Base-by-base conservation (phyloP, 2,329 filamentous ascomycete species). In the Aspergillus aculeatinus region DNA sequence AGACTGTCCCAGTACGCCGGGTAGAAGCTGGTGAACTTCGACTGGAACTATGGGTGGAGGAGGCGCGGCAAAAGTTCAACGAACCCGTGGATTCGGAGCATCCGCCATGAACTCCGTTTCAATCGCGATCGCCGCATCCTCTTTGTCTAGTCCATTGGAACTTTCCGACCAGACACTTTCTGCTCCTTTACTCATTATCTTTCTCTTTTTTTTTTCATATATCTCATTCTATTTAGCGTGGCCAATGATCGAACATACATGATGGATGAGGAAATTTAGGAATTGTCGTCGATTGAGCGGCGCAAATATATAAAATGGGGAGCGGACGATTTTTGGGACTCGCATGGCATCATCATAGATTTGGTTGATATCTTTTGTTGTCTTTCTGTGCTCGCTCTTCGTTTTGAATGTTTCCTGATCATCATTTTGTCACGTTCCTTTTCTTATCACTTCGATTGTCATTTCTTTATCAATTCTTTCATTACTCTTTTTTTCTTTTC, bases 1-100 rank as follows among this genome's bases (percentile, higher is more conserved):
- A 79, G 68, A 86, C 84, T 12, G 83, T 82, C 51, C 85, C 88
- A 1, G 79, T 91, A 49, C 80, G 88, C 63, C 80, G 82, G 33
- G 82, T 90, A 19, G 83, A 87, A 65, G 83, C 85, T 2, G 88
- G 87, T 4, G 85, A 88, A 60, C 84, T 90, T 71, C 77, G 83
- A 25, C 82, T 90, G 68, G 88, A 90, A 71, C 80, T 87, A 59
- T 90, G 87, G 87, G 82, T 90, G 58, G 88, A 91, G 74, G 86
- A 89, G 69, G 83, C 83, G 59, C 80, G 78, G 63, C 79, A 80
- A 57, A 87, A 87, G 69, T 79, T 80, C 62, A 74, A 74, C 62
- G 75, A 80, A 67, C 73, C 73, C 60, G 69, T 74, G 66, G 70
- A 75, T 49, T 72, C 74, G 55, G 74, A 75, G 62, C 69, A 74